phyloP scores from a whole-genome alignment of 768 basidiomycete genomes.

The Dentipellis fragilis region DNA sequence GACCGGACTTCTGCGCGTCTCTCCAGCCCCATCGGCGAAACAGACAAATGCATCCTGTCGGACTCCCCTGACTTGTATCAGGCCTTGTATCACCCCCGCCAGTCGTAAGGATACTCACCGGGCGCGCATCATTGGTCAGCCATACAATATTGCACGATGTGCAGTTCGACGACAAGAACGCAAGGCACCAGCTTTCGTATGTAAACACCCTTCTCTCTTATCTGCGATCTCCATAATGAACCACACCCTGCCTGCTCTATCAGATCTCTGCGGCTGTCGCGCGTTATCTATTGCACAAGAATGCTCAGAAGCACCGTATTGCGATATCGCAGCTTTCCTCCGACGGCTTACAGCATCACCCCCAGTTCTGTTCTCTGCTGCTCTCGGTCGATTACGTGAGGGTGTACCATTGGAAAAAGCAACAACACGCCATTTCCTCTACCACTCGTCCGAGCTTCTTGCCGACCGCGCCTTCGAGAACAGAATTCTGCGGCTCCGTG shows the following conservation, averaged over 20 bases:
- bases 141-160: not conserved
- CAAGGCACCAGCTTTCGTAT: not conserved
- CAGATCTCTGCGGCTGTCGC: not conserved
- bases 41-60: not conserved
- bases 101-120: not conserved
- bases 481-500: not conserved
- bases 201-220: not conserved
- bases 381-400: not conserved
- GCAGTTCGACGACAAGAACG: not conserved
- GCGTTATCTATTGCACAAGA: too few species aligned
- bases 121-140: not conserved
- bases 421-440: too few species aligned
- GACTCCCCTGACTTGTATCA: not conserved
- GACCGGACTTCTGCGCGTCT: too few species aligned
- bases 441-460: too few species aligned
- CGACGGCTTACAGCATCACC: not conserved
- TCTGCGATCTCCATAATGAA: not conserved
- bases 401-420: not conserved
- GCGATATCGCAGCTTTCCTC: not conserved
- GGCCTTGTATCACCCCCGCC: not conserved
- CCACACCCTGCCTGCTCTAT: not conserved
- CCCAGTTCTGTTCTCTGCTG: not conserved
- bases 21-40: not conserved
- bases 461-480: too few species aligned
- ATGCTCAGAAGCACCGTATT: too few species aligned